Conservation (phyloP, 371 early-diverging fungal genomes). For the Mortierella sp. region DNA sequence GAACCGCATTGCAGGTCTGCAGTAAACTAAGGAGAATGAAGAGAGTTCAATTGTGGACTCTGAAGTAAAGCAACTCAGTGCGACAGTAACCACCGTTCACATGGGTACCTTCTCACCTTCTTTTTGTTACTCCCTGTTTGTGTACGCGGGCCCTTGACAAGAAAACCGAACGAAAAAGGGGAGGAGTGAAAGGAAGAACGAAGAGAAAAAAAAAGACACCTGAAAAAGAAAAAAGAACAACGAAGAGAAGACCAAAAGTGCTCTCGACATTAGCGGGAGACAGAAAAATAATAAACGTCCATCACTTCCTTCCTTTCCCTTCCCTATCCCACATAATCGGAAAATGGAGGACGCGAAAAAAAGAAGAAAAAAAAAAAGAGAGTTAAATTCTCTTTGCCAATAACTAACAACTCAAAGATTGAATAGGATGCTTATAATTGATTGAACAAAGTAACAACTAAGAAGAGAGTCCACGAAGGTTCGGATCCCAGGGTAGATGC, state of each 20-base stretch:
- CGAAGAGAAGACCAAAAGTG: neutral
- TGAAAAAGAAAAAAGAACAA: neutral
- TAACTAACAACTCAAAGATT: neutral
- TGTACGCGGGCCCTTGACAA: no score
- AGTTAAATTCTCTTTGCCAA: neutral
- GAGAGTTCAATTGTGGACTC: no score
- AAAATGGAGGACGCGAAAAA: neutral
- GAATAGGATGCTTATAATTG: neutral
- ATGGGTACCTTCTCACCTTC: no score
- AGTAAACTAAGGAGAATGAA: no score
- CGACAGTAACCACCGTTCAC: no score
- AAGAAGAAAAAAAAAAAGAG: neutral
- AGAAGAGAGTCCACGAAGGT: neutral
- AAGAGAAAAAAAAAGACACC: no score
- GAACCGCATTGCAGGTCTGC: no score
- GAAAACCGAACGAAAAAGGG: no score
- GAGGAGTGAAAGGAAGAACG: no score
- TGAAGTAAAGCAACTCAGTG: no score
- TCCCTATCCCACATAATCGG: neutral
- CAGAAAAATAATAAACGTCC: neutral
- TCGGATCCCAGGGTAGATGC: neutral
- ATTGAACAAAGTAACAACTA: neutral
- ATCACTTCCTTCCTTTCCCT: neutral
- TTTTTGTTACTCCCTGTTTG: no score
- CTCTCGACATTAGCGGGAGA: no score